Evolutionary conservation across 2,329 filamentous ascomycete species (phyloP).

Genomic region (Akanthomyces dipterigenus): DNA sequence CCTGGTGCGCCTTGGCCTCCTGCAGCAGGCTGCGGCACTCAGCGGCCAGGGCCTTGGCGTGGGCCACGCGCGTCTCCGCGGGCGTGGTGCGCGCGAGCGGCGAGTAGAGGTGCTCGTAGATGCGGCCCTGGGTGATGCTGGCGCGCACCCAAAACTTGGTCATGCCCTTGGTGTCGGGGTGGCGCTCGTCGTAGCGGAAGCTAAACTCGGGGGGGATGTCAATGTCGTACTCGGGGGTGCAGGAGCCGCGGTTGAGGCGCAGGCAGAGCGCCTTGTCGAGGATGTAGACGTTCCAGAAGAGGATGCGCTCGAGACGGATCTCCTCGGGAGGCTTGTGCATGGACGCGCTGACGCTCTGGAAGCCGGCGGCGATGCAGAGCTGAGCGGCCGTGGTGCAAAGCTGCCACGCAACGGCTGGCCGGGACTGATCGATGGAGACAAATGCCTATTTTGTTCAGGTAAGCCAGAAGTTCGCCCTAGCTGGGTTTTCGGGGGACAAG

Average conservation of each 20-base stretch:
- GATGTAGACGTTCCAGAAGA: constrained; percentile 48
- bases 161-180: constrained; percentile 23
- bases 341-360: constrained; percentile 40
- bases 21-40: constrained; percentile 31
- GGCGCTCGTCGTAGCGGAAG: constrained; percentile 31
- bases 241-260: constrained; percentile 50
- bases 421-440: constrained; percentile 55
- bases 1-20: constrained; percentile 26
- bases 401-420: constrained; percentile 57
- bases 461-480: too few species aligned
- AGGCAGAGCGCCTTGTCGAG: constrained; percentile 53
- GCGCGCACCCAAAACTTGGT: constrained; percentile 49
- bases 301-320: constrained; percentile 30
- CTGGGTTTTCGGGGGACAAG: too few species aligned
- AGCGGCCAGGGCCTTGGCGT: constrained; percentile 31
- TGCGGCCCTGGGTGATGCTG: constrained; percentile 49
- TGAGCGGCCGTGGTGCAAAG: constrained; percentile 51
- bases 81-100: constrained; percentile 36
- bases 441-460: too few species aligned
- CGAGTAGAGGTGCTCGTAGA: constrained; percentile 51
- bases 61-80: constrained; percentile 31
- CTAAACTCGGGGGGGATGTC: constrained; percentile 38
- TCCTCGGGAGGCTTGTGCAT: constrained; percentile 26
- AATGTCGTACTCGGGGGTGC: constrained; percentile 55
- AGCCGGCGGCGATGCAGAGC: constrained; percentile 56